Percentiles rank a stretch among this genome's conserved stretches.
These are phyloP conservation scores for Gonapodya prolifera DNA, from an alignment of 192 early-diverging fungal genomes.

Conservation along the genomic window DNA sequence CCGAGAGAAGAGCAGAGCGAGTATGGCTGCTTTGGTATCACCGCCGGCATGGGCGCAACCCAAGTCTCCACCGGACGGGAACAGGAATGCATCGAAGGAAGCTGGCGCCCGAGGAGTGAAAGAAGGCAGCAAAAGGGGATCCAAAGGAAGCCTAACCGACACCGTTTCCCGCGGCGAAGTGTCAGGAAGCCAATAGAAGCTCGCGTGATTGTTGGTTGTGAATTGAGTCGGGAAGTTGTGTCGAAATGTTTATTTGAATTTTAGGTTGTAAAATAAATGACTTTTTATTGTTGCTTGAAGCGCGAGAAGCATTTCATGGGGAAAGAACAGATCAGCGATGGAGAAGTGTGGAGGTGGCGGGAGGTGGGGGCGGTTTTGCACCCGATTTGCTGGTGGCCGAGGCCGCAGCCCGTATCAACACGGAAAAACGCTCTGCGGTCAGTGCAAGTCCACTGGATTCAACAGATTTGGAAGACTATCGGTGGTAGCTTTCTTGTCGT, in stretches of 20 bases:
- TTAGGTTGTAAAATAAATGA: neutral
- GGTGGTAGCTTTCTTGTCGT: no score
- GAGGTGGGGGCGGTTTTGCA: neutral
- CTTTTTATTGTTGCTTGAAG: neutral
- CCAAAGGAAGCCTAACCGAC: neutral
- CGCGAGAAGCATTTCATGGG: neutral
- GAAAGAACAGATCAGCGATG: neutral
- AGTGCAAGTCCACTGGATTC: no score
- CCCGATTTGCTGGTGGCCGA: no score
- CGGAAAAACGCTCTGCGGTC: no score
- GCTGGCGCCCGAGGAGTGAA: neutral
- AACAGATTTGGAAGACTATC: no score
- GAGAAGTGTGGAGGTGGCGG: neutral
- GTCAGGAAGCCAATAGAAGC: neutral
- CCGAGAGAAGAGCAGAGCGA: neutral
- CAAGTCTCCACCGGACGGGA: neutral
- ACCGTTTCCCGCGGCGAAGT: neutral
- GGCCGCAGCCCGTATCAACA: no score
- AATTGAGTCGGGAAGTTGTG: neutral
- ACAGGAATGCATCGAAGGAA: neutral
- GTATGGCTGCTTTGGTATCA: neutral
- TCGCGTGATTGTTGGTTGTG: neutral
- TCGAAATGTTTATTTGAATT: neutral
- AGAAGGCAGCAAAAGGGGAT: neutral
- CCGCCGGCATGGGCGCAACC: neutral